Evolutionary conservation across 108 stramenopile species (phyloP).

Genomic region (Nitzschia sp.): DNA sequence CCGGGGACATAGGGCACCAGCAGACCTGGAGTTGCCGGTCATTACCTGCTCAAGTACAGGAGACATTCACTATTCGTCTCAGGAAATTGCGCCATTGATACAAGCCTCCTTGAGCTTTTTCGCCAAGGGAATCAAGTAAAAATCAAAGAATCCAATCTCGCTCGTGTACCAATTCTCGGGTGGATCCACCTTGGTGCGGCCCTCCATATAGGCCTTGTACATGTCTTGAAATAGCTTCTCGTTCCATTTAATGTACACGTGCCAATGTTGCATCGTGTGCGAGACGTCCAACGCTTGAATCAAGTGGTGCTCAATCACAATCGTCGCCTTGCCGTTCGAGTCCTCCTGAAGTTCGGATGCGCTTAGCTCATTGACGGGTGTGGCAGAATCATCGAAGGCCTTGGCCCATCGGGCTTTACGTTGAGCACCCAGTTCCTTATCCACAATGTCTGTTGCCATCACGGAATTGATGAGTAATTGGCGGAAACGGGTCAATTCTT

Average conservation of each 20-base stretch:
- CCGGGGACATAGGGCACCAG: too few relatives aligned
- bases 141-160: conserved; percentile 28
- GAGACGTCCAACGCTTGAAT: conserved; percentile 54
- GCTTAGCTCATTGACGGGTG: neutral
- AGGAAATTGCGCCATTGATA: too few relatives aligned
- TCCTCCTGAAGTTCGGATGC: neutral
- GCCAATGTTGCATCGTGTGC: conserved; percentile 55
- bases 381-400: conserved; percentile 4
- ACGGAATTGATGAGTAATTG: conserved; percentile 29
- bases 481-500: conserved; percentile 21
- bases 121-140: conserved; percentile 26
- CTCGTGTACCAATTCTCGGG: conserved; percentile 10
- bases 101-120: conserved; percentile 29
- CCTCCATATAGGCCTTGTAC: conserved; percentile 5
- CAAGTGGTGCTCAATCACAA: conserved; percentile 49
- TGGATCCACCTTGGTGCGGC: neutral
- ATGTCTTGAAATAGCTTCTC: conserved; percentile 19
- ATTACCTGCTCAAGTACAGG: too few relatives aligned
- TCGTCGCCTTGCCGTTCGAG: conserved; percentile 41
- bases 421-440: conserved; percentile 10
- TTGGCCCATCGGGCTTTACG: conserved; percentile 26
- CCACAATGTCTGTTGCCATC: conserved; percentile 30
- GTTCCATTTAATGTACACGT: conserved; percentile 23
- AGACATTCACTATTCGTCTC: too few relatives aligned
- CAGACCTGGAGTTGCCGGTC: too few relatives aligned